Percentiles rank a stretch among this genome's conserved stretches.
Evolutionary conservation across 1,284 basidiomycete species (phyloP).

Genomic region (Moesziomyces parantarcticus): DNA sequence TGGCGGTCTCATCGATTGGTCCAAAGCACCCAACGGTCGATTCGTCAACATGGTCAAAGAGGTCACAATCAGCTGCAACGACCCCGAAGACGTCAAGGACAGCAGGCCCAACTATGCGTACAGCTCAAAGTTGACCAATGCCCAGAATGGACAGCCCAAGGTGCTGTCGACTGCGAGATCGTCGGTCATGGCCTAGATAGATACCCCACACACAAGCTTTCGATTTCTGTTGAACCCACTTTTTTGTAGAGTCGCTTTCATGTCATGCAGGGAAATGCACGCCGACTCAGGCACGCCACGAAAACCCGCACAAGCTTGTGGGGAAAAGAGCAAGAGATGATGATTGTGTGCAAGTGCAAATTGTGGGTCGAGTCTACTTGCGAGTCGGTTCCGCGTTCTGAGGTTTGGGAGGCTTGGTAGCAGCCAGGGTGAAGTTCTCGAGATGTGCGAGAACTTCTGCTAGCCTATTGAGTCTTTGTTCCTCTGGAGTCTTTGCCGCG

Average conservation of each 20-base stretch:
- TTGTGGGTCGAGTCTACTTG: not conserved
- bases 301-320: too few relatives aligned
- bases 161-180: constrained; percentile 17
- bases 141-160: constrained; percentile 33
- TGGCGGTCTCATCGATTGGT: constrained; percentile 56
- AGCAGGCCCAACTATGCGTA: constrained; percentile 30
- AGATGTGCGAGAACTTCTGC: constrained; percentile 36
- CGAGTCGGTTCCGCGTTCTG: not conserved
- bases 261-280: not conserved
- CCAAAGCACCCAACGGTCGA: constrained; percentile 23
- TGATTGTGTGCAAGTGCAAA: not conserved
- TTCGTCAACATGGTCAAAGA: constrained; percentile 43
- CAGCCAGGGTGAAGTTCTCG: constrained; percentile 27
- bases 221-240: constrained; percentile 2
- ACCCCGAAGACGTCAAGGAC: constrained; percentile 31
- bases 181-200: constrained; percentile 23
- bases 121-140: constrained; percentile 21
- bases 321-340: too few relatives aligned
- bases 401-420: not conserved
- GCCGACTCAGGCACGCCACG: too few relatives aligned
- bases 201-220: not conserved
- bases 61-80: constrained; percentile 35
- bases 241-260: not conserved
- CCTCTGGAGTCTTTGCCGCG: constrained; percentile 19
- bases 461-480: constrained; percentile 30